Base-by-base conservation (phyloP, 371 early-diverging fungal genomes). In the Encephalitozoon romaleae region DNA sequence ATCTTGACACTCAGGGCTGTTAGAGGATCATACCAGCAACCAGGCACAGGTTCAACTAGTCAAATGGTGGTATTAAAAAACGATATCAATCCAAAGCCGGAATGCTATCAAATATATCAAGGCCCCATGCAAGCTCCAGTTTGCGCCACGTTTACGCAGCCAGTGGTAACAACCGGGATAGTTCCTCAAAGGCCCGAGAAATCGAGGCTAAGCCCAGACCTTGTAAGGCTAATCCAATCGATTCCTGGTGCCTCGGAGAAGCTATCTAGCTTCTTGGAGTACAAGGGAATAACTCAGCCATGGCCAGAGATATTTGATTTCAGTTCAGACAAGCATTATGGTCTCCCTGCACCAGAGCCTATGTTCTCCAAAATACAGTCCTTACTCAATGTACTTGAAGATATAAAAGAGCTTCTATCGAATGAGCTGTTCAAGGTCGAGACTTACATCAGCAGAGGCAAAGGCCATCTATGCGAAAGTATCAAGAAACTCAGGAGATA, bases 351-450 rank as follows among this genome's bases (percentile, higher is more conserved):
- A 38, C 75, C 79, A 64, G 53, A 65, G 12, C 70, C 45, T 15
- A 41, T 79, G 34, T 74, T 71, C 15, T 45, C 26, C 15, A 59
- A 67, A 15, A 79, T 79, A 38, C 45, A 63, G 25, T 51, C 74
- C 52, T 26, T 78, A 9, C 38, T 76, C 9, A 65, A 42, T 23
- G 64, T 67, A 5, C 65, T 82, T 59, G 79, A 82, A 9, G 72
- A 42, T 38, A 23, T 76, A 25, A 78, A 76, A 66, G 64, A 74
- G 21, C 43, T 70, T 41, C 71, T 82, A 5, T 59, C 67, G 8
- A 74, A 79, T 9, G 70, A 69, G 39, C 55, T 79, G 18, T 21
- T 74, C 49, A 68, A 74, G 25, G 59, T 79, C 9, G 75, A 79
- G 28, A 71, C 53, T 12, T 74, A 74, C 66, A 65, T 79, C 5